Base-by-base conservation (phyloP, 305 asterid genomes). In the Fraxinus albicans region DNA sequence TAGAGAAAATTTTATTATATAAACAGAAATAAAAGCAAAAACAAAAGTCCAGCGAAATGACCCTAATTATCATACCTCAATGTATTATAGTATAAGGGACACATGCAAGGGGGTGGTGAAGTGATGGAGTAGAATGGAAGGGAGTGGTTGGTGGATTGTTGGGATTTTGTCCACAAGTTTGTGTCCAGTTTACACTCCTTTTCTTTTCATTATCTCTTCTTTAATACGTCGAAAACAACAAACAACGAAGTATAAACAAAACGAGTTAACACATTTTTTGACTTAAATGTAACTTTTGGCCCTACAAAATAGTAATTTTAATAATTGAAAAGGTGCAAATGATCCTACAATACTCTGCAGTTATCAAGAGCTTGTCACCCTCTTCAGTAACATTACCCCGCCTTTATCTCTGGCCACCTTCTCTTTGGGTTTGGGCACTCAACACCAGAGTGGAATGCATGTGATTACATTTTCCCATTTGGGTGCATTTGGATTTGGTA, bases 101-200 rank as follows among this genome's bases (percentile, higher is more conserved):
- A 81, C 80, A 81, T 81, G 86, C 78, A 73, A 83, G 67, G 78
- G 67, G 78, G 78, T 78, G 91, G 78, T 80, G 91, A 85, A 79
- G 86, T 77, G 87, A 53, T 89, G 90, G 91, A 84, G 91, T 88
- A 87, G 86, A 76, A 87, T 90, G 92, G 90, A 90, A 89, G 91
- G 85, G 85, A 79, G 91, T 85, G 88, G 81, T 53, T 82, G 84
- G 89, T 4, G 75, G 84, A 82, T 85, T 88, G 91, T 88, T 88
- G 81, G 90, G 86, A 63, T 78, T 84, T 88, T 90, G 93, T 90
- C 93, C 86, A 84, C 80, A 86, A 84, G 84, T 83, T 83, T 73
- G 73, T 85, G 92, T 89, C 92, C 73, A 67, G 6, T 78, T 76
- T 65, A 29, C 84, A 76, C 47, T 75, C 85, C 31, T 82, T 84